phyloP scores from a whole-genome alignment of 495 filamentous ascomycete species.

The Aspergillus cristatus region DNA sequence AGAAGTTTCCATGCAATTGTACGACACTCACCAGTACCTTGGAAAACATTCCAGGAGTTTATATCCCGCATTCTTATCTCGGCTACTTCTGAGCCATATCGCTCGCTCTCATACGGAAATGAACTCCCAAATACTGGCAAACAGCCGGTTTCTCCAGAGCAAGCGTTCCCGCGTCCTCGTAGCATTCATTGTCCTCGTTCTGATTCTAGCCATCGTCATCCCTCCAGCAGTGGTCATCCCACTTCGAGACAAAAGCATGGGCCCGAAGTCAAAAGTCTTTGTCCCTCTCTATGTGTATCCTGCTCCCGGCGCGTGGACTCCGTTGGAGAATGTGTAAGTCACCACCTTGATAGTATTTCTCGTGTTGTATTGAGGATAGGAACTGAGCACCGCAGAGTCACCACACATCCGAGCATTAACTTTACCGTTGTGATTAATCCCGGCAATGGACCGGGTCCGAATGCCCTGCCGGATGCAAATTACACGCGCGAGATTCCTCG shows the following conservation, averaged over 20 bases:
- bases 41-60: no score
- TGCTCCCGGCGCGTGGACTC: conserved; percentile 38
- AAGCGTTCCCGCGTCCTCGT: conserved; percentile 20
- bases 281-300: conserved; percentile 51
- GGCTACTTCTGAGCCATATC: no score
- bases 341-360: conserved; percentile 3
- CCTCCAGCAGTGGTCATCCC: conserved; percentile 26
- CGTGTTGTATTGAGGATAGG: conserved; percentile 6
- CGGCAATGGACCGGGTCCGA: conserved; percentile 41
- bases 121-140: no score
- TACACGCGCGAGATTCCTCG: conserved; percentile 40
- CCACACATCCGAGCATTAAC: conserved; percentile 31
- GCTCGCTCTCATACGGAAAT: no score
- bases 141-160: conserved; percentile 18
- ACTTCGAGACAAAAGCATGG: conserved; percentile 28
- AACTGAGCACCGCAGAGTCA: conserved; percentile 31
- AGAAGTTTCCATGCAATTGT: no score
- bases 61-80: no score
- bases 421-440: conserved; percentile 51
- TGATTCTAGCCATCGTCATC: conserved; percentile 26
- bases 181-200: conserved; percentile 18
- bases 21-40: no score
- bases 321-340: conserved; percentile 39
- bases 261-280: conserved; percentile 36
- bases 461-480: conserved; percentile 37